Conservation (phyloP, 129 eudicot genomes). For the Lactuca saligna region DNA sequence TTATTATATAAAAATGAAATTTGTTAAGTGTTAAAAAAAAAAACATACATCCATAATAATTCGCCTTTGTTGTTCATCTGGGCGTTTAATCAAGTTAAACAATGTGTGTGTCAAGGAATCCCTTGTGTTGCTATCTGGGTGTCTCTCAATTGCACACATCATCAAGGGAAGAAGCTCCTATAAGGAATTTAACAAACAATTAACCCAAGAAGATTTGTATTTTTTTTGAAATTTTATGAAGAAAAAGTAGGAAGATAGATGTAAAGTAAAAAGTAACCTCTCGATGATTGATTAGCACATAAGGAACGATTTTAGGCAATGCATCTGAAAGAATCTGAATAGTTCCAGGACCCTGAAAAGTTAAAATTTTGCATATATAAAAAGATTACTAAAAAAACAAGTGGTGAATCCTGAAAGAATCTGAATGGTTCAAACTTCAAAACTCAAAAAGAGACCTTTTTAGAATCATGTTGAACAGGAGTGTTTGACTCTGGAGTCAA, state of each 20-base stretch:
- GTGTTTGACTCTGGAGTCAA: conserved; percentile 35
- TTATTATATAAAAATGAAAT: background rate
- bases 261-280: conserved; percentile 57
- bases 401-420: background rate
- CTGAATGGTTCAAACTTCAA: no score
- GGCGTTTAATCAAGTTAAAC: conserved; percentile 94
- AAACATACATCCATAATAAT: conserved; percentile 91
- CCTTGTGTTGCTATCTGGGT: conserved; percentile 81
- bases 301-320: conserved; percentile 95
- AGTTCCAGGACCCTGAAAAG: conserved; percentile 77
- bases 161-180: conserved; percentile 97
- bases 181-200: conserved; percentile 23
- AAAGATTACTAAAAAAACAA: background rate
- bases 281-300: conserved; percentile 91
- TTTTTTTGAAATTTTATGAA: background rate
- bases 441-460: conserved; percentile 51
- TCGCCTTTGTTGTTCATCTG: conserved; percentile 92
- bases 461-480: conserved; percentile 44
- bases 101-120: conserved; percentile 95
- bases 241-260: conserved; percentile 4
- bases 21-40: conserved; percentile 14
- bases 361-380: conserved; percentile 18
- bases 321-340: conserved; percentile 92
- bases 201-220: conserved; percentile 5
- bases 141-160: conserved; percentile 99